Evolutionary conservation across 225 moss, liverwort and hornwort species (phyloP).

Genomic region (Lunularia cruciata): DNA sequence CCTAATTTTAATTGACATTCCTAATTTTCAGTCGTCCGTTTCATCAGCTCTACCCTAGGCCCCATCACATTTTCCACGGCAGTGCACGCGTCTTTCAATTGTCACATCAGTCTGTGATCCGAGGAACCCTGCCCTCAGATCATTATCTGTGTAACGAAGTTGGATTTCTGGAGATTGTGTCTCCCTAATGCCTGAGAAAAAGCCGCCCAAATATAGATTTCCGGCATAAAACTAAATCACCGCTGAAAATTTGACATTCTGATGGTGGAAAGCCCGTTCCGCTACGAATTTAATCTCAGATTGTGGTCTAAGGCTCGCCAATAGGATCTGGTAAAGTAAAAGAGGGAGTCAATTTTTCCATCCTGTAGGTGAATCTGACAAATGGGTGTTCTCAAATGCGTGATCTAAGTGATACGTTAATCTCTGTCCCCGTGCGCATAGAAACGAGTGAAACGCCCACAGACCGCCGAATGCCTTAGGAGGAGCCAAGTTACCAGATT

Average conservation of each 20-base stretch:
- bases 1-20: neutral
- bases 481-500: neutral
- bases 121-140: too few relatives aligned
- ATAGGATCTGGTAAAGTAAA: too few relatives aligned
- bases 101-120: too few relatives aligned
- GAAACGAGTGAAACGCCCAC: neutral
- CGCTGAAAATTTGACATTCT: too few relatives aligned
- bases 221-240: too few relatives aligned
- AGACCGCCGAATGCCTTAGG: neutral
- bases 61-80: neutral
- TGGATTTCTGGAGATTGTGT: too few relatives aligned
- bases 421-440: neutral
- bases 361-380: neutral
- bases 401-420: neutral
- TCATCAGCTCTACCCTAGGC: too few relatives aligned
- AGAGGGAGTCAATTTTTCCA: neutral
- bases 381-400: neutral
- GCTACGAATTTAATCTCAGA: too few relatives aligned
- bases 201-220: too few relatives aligned
- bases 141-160: too few relatives aligned
- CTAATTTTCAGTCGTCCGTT: neutral
- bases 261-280: too few relatives aligned
- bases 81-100: neutral
- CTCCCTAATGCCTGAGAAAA: too few relatives aligned
- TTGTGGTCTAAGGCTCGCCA: neutral